Percentiles rank a stretch among this genome's conserved stretches.
Conservation (phyloP, 202 grass and related monocot genomes). For the Eragrostis tef region DNA sequence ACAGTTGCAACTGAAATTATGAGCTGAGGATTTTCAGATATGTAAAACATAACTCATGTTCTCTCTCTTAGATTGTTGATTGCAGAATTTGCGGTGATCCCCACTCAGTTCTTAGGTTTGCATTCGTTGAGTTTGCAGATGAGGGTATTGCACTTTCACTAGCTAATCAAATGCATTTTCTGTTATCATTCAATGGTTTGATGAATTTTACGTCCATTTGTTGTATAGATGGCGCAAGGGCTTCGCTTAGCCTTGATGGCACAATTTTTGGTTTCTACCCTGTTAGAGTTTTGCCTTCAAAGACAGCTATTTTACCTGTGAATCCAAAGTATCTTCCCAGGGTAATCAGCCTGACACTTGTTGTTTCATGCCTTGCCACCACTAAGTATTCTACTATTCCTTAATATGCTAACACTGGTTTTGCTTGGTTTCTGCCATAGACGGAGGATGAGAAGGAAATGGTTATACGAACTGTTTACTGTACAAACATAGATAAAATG, state of each 20-base stretch:
- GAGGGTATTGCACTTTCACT: conserved; percentile 65
- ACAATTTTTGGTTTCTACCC: conserved; percentile 89
- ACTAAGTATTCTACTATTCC: conserved; percentile 19
- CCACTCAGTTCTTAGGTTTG: conserved; percentile 92
- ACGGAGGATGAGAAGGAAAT: conserved; percentile 90
- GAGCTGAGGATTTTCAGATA: conserved; percentile 28
- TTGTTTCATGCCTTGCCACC: conserved; percentile 33
- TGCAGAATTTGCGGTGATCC: conserved; percentile 95
- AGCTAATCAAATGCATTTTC: conserved; percentile 18
- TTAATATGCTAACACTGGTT: conserved; percentile 32
- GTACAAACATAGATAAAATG: conserved; percentile 99
- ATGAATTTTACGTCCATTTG: conserved; percentile 41
- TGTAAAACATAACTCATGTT: conserved; percentile 12
- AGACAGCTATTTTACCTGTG: conserved; percentile 95
- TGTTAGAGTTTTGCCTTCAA: conserved; percentile 93
- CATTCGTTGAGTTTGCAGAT: conserved; percentile 93
- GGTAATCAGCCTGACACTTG: conserved; percentile 44
- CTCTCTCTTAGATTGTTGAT: conserved; percentile 71
- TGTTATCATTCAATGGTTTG: conserved; percentile 17
- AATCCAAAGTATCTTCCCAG: conserved; percentile 96
- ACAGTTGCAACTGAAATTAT: conserved; percentile 8
- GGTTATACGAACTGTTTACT: conserved; percentile 91
- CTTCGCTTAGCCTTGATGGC: conserved; percentile 78
- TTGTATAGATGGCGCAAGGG: conserved; percentile 64
- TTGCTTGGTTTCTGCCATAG: conserved; percentile 47